Conservation (phyloP, 2,329 filamentous ascomycete species). For the Cucurbitaria berberidis region DNA sequence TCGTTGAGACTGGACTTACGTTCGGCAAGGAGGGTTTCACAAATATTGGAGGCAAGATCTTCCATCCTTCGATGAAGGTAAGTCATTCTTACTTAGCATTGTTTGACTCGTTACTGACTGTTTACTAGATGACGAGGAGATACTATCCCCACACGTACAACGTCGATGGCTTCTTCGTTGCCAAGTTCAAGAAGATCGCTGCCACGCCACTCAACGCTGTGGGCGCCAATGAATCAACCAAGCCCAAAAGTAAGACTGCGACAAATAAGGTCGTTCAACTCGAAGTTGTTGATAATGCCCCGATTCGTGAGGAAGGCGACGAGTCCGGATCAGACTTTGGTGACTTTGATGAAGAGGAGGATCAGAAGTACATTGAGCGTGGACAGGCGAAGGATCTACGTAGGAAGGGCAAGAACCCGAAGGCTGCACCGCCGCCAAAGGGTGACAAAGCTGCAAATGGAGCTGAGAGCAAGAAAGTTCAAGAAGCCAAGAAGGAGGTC, state of each 20-base stretch:
- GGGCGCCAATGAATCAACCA: slow-evolving; percentile 33
- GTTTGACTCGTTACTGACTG: slow-evolving; percentile 60
- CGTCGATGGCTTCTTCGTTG: slow-evolving; percentile 97
- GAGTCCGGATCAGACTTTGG: slow-evolving; percentile 53
- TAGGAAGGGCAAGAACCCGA: slow-evolving; percentile 57
- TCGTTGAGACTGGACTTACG: slow-evolving; percentile 87
- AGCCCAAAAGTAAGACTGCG: slow-evolving; percentile 39
- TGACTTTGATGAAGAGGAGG: slow-evolving; percentile 59
- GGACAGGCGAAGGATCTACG: slow-evolving; percentile 52
- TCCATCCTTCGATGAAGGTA: slow-evolving; percentile 82
- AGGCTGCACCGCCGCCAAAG: slow-evolving; percentile 36
- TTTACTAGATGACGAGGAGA: slow-evolving; percentile 35
- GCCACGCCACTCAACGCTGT: slow-evolving; percentile 71
- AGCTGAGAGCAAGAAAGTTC: neutral
- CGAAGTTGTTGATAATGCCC: slow-evolving; percentile 70
- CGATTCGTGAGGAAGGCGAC: slow-evolving; percentile 59
- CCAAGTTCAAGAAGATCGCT: slow-evolving; percentile 93
- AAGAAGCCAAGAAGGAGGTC: slow-evolving; percentile 4
- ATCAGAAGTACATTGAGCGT: slow-evolving; percentile 55
- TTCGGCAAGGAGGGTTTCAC: slow-evolving; percentile 95
- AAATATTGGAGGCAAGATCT: slow-evolving; percentile 87
- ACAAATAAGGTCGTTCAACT: slow-evolving; percentile 52
- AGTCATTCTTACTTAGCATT: slow-evolving; percentile 52
- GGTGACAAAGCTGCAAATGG: slow-evolving; percentile 9
- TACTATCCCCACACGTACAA: slow-evolving; percentile 49